Percentiles rank a stretch among this genome's conserved stretches.
Conservation (phyloP, 2,329 filamentous ascomycete genomes). For the Talaromyces sp. region DNA sequence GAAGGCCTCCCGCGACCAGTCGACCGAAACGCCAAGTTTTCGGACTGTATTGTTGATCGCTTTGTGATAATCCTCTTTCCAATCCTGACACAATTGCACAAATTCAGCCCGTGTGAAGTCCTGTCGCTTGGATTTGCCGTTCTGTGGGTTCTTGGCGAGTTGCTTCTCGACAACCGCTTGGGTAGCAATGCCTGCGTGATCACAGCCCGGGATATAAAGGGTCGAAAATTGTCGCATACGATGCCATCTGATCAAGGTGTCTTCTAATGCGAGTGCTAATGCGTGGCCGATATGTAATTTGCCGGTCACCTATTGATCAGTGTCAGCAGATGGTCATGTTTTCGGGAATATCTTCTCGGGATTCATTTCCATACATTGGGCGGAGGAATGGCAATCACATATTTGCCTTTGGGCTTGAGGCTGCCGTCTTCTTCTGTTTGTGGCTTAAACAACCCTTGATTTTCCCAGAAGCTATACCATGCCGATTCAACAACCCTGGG, state of each 20-base stretch:
- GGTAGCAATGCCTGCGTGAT: no score
- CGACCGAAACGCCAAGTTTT: conserved; percentile 85
- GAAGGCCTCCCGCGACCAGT: conserved; percentile 93
- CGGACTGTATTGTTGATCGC: conserved; percentile 85
- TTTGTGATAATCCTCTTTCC: conserved; percentile 92
- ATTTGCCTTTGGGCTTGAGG: conserved; percentile 77
- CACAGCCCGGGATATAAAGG: no score
- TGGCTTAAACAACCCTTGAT: conserved; percentile 89
- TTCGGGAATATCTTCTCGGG: no score
- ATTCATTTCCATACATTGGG: conserved; percentile 97
- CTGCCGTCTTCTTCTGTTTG: conserved; percentile 75
- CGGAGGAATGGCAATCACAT: conserved; percentile 90
- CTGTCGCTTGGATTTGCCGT: conserved; percentile 83
- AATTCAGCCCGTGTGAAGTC: conserved; percentile 85
- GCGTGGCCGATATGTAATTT: no score
- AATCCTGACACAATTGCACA: conserved; percentile 80
- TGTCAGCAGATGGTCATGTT: no score
- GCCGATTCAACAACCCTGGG: no score
- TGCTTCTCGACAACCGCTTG: no score
- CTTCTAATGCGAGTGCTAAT: no score
- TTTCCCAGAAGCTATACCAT: no score
- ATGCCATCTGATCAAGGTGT: no score
- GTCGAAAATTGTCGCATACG: no score
- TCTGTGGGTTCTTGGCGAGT: conserved; percentile 85
- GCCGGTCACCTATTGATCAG: no score